Base-by-base conservation (phyloP, 108 stramenopile genomes). In the Skeletonema costatum region DNA sequence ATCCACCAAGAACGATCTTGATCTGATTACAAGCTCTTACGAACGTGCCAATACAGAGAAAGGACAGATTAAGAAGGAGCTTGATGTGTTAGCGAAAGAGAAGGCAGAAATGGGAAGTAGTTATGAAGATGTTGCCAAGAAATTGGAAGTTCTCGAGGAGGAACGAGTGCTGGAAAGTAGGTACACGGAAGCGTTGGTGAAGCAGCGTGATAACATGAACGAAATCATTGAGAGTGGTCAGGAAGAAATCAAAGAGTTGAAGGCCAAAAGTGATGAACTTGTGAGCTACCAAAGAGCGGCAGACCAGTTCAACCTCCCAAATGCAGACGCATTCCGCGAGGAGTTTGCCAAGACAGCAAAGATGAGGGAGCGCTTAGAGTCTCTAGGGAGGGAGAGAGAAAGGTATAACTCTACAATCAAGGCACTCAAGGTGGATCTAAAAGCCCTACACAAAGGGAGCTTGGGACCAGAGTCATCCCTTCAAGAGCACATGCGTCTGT, bases 361-460 rank as follows among this genome's bases (percentile, higher is more conserved):
- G 48, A 48, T 71, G 50, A 74, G 68, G 11, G 69, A 74, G 11
- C 73, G 73, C 46, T 44, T 69, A 7, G 80, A 81, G 5, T 58
- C 69, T 11, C 31, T 81, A 10, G 53, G 58, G 3, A 39, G 65
- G 30, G 80, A 81, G 59, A 60, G 80, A 33, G 80, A 81, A 51
- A 53, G 80, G 64, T 81, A 81, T 56, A 81, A 81, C 75, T 74
- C 80, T 19, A 81, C 80, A 39, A 74, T 81, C 64, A 81, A 81
- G 59, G 80, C 80, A 2, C 60, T 81, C 38, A 81, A 81, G 64
- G 65, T 81, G 12, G 80, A 81, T 69, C 59, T 81, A 25, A 60
- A 70, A 16, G 41, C 74, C 17, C 30, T 81, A 17, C 80, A 81
- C 51, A 69, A 59, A 39, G 58, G 61, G 4, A 67, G 68, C 60